Evolutionary conservation across 345 rosid species (phyloP), one percentile per base, ranked within the genome.

Genomic region (Salix purpurea): DNA sequence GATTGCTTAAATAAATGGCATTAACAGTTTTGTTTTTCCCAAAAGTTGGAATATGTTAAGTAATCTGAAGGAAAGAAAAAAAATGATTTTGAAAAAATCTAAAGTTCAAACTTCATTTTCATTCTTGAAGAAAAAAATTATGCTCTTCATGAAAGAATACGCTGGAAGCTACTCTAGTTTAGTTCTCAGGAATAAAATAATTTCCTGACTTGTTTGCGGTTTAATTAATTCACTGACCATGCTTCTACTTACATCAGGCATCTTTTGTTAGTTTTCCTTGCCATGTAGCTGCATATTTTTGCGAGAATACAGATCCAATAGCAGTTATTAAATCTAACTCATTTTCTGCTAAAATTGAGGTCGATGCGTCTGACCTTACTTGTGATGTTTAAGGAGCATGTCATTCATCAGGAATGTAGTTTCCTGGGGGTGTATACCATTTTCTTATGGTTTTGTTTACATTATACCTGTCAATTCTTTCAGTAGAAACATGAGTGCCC

Each of bases 381-480:
- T 68, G 37, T 16, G 21, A 40, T 30, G 62, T 54, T 74, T 28
- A 67, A 44, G 74, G 65, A 74, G 48, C 13, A 42, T 46, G 30
- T 69, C 37, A 66, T 11, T 24, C n/a, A 23, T 74, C 10, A 52
- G 23, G 58, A 15, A 34, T 36, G 10, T n/a, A 66, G 54, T 58
- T 83, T 56, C 44, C 52, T 73, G 60, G 52, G 52, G 14, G 61
- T 34, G 70, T 74, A 12, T 34, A 28, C 65, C 26, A 50, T 50
- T 30, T 70, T 42, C 75, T 70, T 5, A 6, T 68, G 26, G 4
- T 30, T 61, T 58, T 16, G 34, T 39, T 74, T 32, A 14, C 48
- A 14, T 37, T 39, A 28, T 50, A 13, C 13, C 34, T 70, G 14
- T 60, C 21, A 66, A 39, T 62, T 16, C 56, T 74, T 76, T 30